phyloP scores from a whole-genome alignment of 1,139 yeast genomes.

The Saccharomyces hybrid region DNA sequence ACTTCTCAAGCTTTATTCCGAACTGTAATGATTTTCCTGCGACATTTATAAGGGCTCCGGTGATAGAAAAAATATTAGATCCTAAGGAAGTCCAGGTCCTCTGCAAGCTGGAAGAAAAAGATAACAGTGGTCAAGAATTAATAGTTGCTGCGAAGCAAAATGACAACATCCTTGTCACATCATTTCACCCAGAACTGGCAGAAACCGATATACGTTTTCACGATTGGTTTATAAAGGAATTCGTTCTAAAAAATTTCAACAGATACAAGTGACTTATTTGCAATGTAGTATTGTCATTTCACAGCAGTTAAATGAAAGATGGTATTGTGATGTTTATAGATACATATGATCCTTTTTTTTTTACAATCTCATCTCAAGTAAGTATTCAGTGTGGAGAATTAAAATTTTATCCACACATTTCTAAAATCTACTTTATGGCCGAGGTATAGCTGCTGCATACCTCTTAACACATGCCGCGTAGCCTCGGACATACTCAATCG shows the following conservation, averaged over 20 bases:
- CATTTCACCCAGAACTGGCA: conserved; percentile 75
- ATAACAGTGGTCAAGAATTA: conserved; percentile 23
- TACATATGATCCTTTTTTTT: no score
- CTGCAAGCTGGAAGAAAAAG: conserved; percentile 31
- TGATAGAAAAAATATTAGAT: conserved; percentile 42
- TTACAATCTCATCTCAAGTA: no score
- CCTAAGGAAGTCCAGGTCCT: conserved; percentile 38
- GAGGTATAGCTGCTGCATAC: no score
- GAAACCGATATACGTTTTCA: conserved; percentile 51
- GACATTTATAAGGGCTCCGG: conserved; percentile 74
- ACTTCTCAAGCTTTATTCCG: conserved; percentile 41
- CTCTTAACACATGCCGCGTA: no score
- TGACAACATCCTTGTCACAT: conserved; percentile 60
- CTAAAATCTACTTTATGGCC: no score
- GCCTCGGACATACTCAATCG: no score
- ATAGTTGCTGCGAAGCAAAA: conserved; percentile 66
- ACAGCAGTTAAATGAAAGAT: no score
- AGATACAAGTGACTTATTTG: background rate
- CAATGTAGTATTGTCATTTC: no score
- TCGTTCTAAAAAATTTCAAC: background rate
- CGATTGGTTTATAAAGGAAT: conserved; percentile 53
- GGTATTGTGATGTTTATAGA: no score
- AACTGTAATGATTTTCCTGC: conserved; percentile 43
- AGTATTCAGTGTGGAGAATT: no score
- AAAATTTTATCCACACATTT: no score